Percentiles rank a stretch among this genome's conserved stretches.
Evolutionary conservation across 306 rosid species (phyloP).

Genomic region (Cucumis cinereus): DNA sequence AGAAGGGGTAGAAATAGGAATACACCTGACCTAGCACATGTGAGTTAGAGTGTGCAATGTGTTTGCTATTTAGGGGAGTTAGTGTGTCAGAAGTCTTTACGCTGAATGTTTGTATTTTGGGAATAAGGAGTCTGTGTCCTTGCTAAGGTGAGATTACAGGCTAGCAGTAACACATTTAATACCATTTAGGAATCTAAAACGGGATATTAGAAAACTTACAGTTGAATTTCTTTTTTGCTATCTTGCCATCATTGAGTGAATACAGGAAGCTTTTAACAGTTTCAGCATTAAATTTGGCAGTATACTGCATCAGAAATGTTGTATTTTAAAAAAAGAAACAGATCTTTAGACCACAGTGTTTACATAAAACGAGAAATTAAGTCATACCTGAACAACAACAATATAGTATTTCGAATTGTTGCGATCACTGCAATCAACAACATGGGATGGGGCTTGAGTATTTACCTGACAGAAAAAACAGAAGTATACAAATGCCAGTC

Average conservation of each 20-base stretch:
- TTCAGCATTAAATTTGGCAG: conserved; percentile 44
- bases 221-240: conserved; percentile 50
- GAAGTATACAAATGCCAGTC: background rate
- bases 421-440: conserved; percentile 61
- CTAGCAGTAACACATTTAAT: background rate
- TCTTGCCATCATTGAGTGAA: conserved; percentile 34
- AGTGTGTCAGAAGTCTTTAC: no score
- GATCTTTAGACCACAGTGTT: background rate
- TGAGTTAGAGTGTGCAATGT: no score
- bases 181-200: background rate
- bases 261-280: conserved; percentile 39
- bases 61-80: no score
- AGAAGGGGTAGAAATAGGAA: no score
- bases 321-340: background rate
- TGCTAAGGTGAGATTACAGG: no score
- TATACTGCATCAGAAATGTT: conserved; percentile 26
- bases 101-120: no score
- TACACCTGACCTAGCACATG: no score
- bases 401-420: conserved; percentile 78
- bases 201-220: conserved; percentile 20
- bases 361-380: background rate
- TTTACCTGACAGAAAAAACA: conserved; percentile 30
- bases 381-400: conserved; percentile 52
- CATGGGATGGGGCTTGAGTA: conserved; percentile 61
- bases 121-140: no score